Evolutionary conservation across 345 rosid species (phyloP), one percentile per base, ranked within the genome.

Genomic region (Aquilaria sinensis): DNA sequence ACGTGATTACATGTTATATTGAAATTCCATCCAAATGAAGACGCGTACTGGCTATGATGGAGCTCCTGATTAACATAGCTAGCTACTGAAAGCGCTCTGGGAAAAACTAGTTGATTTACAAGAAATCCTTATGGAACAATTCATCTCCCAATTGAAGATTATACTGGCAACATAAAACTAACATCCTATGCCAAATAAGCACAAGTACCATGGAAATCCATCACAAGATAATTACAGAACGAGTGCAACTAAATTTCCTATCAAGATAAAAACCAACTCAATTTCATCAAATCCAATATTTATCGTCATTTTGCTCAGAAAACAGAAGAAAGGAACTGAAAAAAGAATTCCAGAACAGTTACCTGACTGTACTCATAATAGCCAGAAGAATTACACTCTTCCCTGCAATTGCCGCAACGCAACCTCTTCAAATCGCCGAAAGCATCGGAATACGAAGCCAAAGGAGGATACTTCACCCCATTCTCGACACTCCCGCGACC

Each of bases 401-500:
- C 76, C 13, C 79, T 75, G 69, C 99, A 94, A 63, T 57, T 71
- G 41, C 79, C 74, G 58, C 99, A 74, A 57, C 3, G 58, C 72
- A 67, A 63, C 77, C 75, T 79, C 77, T 67, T 73, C 69, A 60
- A 56, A 41, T 67, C 79, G 29, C 67, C 77, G 55, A 86, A 90
- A 47, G 85, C 96, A 81, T 90, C 91, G 0, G 82, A 79, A 77
- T 77, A 91, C 0, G 99, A 90, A 49, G 93, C 80, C 67, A 94
- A 57, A 0, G 93, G 86, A 2, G 99, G 83, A 64, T 80, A 62
- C 55, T 74, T 83, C 41, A 66, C n/a, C 41, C 63, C 84, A 12
- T 47, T 13, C 61, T 74, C 86, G 55, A 29, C 66, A 51, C 47
- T 51, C 77, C 49, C 48, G 63, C 7, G 56, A 58, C 12, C 48